phyloP scores from a whole-genome alignment of 2,329 filamentous ascomycete species.

The Penicillium sp. region DNA sequence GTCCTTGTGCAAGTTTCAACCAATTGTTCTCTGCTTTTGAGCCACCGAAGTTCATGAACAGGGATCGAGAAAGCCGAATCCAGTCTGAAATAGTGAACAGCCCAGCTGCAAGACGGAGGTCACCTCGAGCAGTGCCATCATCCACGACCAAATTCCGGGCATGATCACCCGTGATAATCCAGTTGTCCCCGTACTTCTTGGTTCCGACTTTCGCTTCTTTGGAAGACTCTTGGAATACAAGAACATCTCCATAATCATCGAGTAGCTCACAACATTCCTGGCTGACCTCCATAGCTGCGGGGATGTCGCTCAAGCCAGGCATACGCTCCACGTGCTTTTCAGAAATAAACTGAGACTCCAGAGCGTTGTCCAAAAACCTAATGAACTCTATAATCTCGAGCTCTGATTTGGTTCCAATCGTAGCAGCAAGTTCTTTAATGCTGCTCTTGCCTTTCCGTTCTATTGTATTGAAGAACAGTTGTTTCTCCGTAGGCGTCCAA shows the following conservation, averaged over 20 bases:
- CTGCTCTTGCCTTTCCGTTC: slow-evolving; percentile 64
- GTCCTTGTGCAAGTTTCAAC: slow-evolving; percentile 54
- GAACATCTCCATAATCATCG: slow-evolving; percentile 65
- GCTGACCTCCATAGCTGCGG: slow-evolving; percentile 71
- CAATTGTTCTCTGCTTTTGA: slow-evolving; percentile 64
- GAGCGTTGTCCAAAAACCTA: slow-evolving; percentile 56
- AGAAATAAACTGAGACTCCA: slow-evolving; percentile 43
- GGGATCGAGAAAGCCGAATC: slow-evolving; percentile 60
- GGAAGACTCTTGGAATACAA: slow-evolving; percentile 64
- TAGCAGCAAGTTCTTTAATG: slow-evolving; percentile 59
- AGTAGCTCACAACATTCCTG: slow-evolving; percentile 63
- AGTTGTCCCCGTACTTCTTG: slow-evolving; percentile 61
- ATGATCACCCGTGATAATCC: slow-evolving; percentile 57
- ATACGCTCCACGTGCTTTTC: slow-evolving; percentile 33
- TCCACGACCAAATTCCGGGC: slow-evolving; percentile 36
- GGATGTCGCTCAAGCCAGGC: slow-evolving; percentile 57
- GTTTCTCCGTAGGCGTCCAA: slow-evolving; percentile 74
- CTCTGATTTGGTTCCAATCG: slow-evolving; percentile 69
- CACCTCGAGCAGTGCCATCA: slow-evolving; percentile 29
- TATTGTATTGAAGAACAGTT: slow-evolving; percentile 65
- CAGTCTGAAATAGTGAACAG: slow-evolving; percentile 62
- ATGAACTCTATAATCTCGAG: slow-evolving; percentile 73
- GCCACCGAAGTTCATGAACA: slow-evolving; percentile 72
- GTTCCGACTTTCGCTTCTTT: slow-evolving; percentile 62
- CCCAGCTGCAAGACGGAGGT: slow-evolving; percentile 50